Evolutionary conservation across 208 protist genomes (phyloP).

Genomic region (Trypanosoma lewisi): DNA sequence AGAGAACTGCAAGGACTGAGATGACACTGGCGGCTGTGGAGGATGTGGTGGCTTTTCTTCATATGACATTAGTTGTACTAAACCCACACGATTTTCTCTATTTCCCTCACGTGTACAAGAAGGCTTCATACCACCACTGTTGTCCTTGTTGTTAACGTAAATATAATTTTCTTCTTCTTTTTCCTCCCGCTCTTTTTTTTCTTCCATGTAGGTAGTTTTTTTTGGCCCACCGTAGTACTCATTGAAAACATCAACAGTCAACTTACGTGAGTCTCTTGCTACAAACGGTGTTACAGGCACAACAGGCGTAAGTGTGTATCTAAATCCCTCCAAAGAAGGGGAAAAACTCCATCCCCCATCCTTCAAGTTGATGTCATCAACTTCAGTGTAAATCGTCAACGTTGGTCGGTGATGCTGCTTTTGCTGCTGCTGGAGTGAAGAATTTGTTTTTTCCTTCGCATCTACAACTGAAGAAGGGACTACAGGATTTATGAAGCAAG

Average conservation of each 20-base stretch:
- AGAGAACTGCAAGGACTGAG: no score
- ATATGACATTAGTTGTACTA: neutral
- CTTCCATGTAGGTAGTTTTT: no score
- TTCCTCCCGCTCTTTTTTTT: neutral
- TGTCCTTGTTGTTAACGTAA: neutral
- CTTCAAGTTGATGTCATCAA: slow-evolving; percentile 30
- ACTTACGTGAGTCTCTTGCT: slow-evolving; percentile 26
- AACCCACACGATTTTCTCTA: neutral
- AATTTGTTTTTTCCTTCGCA: no score
- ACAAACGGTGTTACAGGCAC: slow-evolving; percentile 52
- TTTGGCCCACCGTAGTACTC: slow-evolving; percentile 3
- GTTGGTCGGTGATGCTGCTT: slow-evolving; percentile 12
- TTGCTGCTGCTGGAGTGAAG: neutral
- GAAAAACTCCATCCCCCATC: neutral
- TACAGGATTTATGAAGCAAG: no score
- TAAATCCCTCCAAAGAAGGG: slow-evolving; percentile 1
- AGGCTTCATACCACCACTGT: neutral
- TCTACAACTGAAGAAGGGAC: no score
- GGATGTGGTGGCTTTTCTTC: no score
- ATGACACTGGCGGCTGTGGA: no score
- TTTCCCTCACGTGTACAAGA: neutral
- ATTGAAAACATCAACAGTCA: slow-evolving; percentile 31
- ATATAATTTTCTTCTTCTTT: neutral
- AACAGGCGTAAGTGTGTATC: slow-evolving; percentile 45
- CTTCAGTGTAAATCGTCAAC: slow-evolving; percentile 49